phyloP scores from a whole-genome alignment of 805 yeast species.

The Ogataea chonburiensis region DNA sequence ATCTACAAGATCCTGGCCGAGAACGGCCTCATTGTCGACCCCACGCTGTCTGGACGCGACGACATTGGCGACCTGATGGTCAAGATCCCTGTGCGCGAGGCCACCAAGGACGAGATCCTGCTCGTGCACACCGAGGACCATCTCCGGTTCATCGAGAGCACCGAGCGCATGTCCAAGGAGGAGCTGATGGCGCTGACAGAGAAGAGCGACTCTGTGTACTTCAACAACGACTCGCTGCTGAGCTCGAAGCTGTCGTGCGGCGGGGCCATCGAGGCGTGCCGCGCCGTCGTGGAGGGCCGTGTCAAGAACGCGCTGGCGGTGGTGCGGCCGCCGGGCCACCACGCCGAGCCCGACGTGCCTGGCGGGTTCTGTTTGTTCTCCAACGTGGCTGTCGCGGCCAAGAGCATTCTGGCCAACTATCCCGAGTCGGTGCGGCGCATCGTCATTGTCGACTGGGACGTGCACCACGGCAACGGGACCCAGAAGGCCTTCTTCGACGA shows the following conservation, averaged over 20 bases:
- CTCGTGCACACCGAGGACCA: constrained; percentile 85
- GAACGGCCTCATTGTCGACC: constrained; percentile 84
- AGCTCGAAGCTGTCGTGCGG: constrained; percentile 95
- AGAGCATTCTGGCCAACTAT: constrained; percentile 71
- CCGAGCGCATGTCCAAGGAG: constrained; percentile 75
- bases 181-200: constrained; percentile 80
- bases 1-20: constrained; percentile 92
- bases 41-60: constrained; percentile 65
- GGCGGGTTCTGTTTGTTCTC: constrained; percentile 97
- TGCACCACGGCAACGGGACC: constrained; percentile 98
- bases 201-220: constrained; percentile 90
- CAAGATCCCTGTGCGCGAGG: constrained; percentile 89
- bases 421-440: constrained; percentile 87
- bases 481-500: constrained; percentile 89
- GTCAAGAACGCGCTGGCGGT: constrained; percentile 93
- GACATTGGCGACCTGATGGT: constrained; percentile 84
- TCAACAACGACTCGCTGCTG: constrained; percentile 82
- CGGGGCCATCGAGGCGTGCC: constrained; percentile 94
- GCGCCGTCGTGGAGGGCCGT: constrained; percentile 88
- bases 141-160: constrained; percentile 68
- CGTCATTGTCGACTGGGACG: constrained; percentile 93
- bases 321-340: constrained; percentile 99
- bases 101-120: constrained; percentile 79
- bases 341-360: constrained; percentile 95
- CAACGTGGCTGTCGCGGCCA: constrained; percentile 96